These are phyloP conservation scores for Teratosphaeria viscida DNA, from an alignment of 2,329 filamentous ascomycete species.

Conservation along the genomic window DNA sequence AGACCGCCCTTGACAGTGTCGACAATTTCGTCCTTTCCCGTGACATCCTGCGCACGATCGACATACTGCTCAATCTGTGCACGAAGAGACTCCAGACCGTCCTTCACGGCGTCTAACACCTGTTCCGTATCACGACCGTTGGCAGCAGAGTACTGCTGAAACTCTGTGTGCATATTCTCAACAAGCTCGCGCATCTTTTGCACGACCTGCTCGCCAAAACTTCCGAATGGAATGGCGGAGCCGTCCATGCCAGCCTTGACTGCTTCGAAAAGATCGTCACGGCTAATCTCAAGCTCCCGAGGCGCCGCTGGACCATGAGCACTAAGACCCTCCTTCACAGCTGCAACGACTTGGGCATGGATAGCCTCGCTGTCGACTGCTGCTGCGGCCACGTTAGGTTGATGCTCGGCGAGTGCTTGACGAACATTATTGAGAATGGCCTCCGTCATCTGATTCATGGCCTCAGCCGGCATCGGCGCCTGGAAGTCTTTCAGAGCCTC, in stretches of 20 bases:
- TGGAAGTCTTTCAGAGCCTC: slow-evolving; percentile 74
- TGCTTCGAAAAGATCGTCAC: slow-evolving; percentile 47
- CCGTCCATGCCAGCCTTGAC: slow-evolving; percentile 48
- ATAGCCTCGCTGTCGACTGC: slow-evolving; percentile 37
- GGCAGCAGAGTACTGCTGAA: slow-evolving; percentile 70
- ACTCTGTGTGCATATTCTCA: slow-evolving; percentile 51
- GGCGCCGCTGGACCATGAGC: slow-evolving; percentile 32
- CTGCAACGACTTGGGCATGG: slow-evolving; percentile 45
- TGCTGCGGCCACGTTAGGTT: slow-evolving; percentile 36
- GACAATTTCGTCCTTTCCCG: slow-evolving; percentile 68
- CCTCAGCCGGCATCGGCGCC: slow-evolving; percentile 58
- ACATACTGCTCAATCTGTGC: slow-evolving; percentile 73
- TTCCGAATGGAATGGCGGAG: slow-evolving; percentile 40
- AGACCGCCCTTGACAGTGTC: slow-evolving; percentile 56
- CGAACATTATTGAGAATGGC: slow-evolving; percentile 76
- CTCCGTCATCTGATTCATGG: slow-evolving; percentile 59
- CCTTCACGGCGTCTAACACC: slow-evolving; percentile 75
- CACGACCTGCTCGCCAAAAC: slow-evolving; percentile 50
- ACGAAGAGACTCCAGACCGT: slow-evolving; percentile 73
- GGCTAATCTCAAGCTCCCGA: slow-evolving; percentile 37
- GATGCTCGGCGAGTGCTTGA: slow-evolving; percentile 77
- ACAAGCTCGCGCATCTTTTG: slow-evolving; percentile 49
- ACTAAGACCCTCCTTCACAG: slow-evolving; percentile 49
- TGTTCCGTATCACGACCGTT: slow-evolving; percentile 78
- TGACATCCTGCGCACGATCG: slow-evolving; percentile 57